These are phyloP conservation scores for Cynanchum wilfordii DNA, from an alignment of 257 asterid species.

Conservation along the genomic window DNA sequence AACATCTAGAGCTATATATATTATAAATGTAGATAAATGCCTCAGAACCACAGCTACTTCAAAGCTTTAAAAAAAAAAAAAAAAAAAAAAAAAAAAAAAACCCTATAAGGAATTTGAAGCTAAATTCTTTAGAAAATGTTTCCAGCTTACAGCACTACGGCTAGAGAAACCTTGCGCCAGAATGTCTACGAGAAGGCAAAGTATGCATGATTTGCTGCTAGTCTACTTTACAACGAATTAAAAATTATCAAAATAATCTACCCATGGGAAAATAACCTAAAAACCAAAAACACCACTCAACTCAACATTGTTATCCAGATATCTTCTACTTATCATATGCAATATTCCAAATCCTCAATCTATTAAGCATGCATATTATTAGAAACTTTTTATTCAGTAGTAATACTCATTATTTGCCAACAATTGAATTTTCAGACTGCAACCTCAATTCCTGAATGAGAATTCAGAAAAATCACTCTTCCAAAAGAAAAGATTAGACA, in stretches of 20 bases:
- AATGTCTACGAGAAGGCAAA: too few relatives aligned
- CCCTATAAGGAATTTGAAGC: neutral
- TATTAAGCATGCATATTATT: neutral
- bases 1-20: neutral
- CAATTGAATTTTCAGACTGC: neutral
- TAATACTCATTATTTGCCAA: neutral
- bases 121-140: neutral
- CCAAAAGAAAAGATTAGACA: neutral
- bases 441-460: neutral
- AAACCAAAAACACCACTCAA: neutral
- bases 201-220: neutral
- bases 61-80: too few relatives aligned
- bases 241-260: too few relatives aligned
- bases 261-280: neutral
- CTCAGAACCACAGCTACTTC: neutral
- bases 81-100: neutral
- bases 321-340: too few relatives aligned
- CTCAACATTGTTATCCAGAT: too few relatives aligned
- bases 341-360: neutral
- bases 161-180: neutral
- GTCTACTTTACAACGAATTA: neutral
- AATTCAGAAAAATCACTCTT: neutral
- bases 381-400: neutral
- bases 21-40: neutral
- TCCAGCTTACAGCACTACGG: neutral